Conservation (phyloP, 1,139 yeast genomes). For the Eremothecium sinecaudum region DNA sequence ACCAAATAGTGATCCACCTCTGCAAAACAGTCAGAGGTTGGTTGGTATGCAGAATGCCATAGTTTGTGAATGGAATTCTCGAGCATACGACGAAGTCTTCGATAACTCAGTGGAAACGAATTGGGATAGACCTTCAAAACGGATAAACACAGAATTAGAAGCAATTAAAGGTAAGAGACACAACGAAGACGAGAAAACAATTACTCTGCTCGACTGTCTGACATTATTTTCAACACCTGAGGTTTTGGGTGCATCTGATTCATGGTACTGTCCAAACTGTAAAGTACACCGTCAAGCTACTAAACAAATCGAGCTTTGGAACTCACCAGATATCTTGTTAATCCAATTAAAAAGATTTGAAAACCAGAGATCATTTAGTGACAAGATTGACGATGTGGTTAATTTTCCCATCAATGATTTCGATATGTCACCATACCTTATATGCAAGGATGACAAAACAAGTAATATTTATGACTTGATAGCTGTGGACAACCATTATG, state of each 20-base stretch:
- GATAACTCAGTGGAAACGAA: constrained; percentile 39
- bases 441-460: constrained; percentile 33
- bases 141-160: constrained; percentile 47
- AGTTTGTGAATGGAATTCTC: constrained; percentile 63
- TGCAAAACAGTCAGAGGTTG: constrained; percentile 9
- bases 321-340: constrained; percentile 79
- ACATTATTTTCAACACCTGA: constrained; percentile 72
- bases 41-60: constrained; percentile 40
- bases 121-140: constrained; percentile 44
- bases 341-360: constrained; percentile 88
- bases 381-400: constrained; percentile 76
- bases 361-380: constrained; percentile 75
- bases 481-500: constrained; percentile 92
- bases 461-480: constrained; percentile 62
- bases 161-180: constrained; percentile 36
- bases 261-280: constrained; percentile 92
- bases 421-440: constrained; percentile 55
- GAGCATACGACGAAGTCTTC: constrained; percentile 43
- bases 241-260: constrained; percentile 76
- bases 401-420: constrained; percentile 82
- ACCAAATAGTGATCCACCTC: background rate
- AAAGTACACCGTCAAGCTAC: constrained; percentile 86
- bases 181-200: constrained; percentile 36
- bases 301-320: constrained; percentile 85
- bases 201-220: constrained; percentile 67